Percentiles rank a stretch among this genome's conserved stretches.
phyloP scores from a whole-genome alignment of 139 green algal genomes.

The Zygnema circumcarinatum region DNA sequence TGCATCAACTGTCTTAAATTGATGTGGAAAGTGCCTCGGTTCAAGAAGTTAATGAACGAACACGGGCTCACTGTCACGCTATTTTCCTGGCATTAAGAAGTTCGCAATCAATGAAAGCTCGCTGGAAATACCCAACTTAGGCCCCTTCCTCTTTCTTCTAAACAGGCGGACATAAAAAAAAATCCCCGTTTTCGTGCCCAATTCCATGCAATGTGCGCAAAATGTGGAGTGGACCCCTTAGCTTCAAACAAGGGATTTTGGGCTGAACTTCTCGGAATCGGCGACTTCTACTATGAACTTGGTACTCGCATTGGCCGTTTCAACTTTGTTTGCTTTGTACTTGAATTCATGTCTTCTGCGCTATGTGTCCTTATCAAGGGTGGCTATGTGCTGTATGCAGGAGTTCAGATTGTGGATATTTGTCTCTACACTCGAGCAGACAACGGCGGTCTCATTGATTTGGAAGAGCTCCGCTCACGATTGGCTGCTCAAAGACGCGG shows the following conservation, averaged over 20 bases:
- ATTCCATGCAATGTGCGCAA: slow-evolving; percentile 96
- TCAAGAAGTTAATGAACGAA: no score
- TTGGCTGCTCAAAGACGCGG: slow-evolving; percentile 70
- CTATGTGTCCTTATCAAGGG: background rate
- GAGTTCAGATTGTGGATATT: slow-evolving; percentile 87
- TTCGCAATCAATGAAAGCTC: no score
- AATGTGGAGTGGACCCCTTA: slow-evolving; percentile 94
- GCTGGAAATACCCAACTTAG: no score
- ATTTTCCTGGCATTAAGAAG: no score
- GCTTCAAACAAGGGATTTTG: slow-evolving; percentile 94
- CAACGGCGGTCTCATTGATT: slow-evolving; percentile 86
- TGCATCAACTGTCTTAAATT: no score
- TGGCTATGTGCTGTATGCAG: slow-evolving; percentile 14
- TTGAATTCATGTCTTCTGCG: background rate
- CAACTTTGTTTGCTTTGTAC: no score
- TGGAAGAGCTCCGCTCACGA: slow-evolving; percentile 66
- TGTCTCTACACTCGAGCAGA: slow-evolving; percentile 74
- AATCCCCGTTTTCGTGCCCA: slow-evolving; percentile 88
- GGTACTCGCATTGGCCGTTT: slow-evolving; percentile 23
- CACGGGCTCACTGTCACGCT: no score
- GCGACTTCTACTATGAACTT: slow-evolving; percentile 97
- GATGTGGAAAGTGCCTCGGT: no score
- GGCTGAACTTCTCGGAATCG: slow-evolving; percentile 84
- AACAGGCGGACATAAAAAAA: slow-evolving; percentile 77
- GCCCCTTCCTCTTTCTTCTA: no score